Evolutionary conservation across 1,284 basidiomycete species (phyloP).

Genomic region (Acaromyces ingoldii): DNA sequence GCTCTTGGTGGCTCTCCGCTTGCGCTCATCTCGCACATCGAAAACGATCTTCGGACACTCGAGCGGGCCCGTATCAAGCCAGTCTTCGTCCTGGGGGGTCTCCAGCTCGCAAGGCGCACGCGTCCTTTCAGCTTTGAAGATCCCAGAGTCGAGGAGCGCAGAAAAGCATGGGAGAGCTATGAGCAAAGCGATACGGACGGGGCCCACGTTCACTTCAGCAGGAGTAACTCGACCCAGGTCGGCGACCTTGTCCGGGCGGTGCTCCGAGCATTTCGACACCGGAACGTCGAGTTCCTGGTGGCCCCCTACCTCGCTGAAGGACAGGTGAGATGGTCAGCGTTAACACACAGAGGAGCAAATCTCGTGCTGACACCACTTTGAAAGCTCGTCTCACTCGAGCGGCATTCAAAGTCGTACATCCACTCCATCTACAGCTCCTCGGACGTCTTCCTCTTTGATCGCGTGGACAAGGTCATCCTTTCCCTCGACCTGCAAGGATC

Average conservation of each 20-base stretch:
- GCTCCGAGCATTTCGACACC: slow-evolving; percentile 84
- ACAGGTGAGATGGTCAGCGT: slow-evolving; percentile 61
- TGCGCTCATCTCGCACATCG: slow-evolving; percentile 62
- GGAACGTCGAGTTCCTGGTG: slow-evolving; percentile 91
- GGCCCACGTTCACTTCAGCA: slow-evolving; percentile 75
- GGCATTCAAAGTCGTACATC: slow-evolving; percentile 87
- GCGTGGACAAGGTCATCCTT: slow-evolving; percentile 90
- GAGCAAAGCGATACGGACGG: slow-evolving; percentile 62
- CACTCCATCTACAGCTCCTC: slow-evolving; percentile 89
- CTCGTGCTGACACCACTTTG: neutral
- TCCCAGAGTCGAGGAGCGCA: slow-evolving; percentile 33
- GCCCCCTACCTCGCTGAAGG: slow-evolving; percentile 92
- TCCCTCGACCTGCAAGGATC: slow-evolving; percentile 55
- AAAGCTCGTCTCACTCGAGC: slow-evolving; percentile 85
- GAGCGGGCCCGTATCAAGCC: slow-evolving; percentile 91
- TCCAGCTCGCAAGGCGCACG: slow-evolving; percentile 9
- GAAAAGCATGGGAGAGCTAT: slow-evolving; percentile 46
- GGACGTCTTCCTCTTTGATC: slow-evolving; percentile 78
- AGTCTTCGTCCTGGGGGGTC: slow-evolving; percentile 90
- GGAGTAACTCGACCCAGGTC: slow-evolving; percentile 59
- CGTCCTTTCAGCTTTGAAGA: slow-evolving; percentile 46
- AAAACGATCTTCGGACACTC: slow-evolving; percentile 80
- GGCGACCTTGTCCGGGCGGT: slow-evolving; percentile 86
- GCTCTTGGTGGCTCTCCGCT: slow-evolving; percentile 90
- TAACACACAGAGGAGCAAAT: neutral